Evolutionary conservation across 768 basidiomycete genomes (phyloP).

Genomic region (Tylopilus rubrobrunneus): DNA sequence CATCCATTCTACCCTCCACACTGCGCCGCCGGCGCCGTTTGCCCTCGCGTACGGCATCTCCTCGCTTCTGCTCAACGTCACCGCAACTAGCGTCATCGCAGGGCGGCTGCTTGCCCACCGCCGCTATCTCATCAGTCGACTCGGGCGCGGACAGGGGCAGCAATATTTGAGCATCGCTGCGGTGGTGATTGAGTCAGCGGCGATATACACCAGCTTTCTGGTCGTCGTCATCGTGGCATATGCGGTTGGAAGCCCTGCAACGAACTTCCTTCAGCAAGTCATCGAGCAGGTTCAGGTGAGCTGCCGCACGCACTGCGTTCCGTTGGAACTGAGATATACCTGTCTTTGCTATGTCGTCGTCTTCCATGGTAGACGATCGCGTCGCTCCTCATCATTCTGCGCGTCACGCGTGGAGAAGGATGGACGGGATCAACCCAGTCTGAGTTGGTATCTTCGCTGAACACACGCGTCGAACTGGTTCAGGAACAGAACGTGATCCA

Average conservation of each 20-base stretch:
- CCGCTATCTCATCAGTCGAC: too few species aligned
- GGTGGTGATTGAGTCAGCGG: too few species aligned
- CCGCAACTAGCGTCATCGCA: neutral
- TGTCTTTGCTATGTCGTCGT: neutral
- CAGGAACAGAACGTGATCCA: neutral
- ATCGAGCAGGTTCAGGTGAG: constrained; percentile 7
- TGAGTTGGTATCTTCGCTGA: neutral
- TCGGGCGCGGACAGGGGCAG: too few species aligned
- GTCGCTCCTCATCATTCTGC: constrained; percentile 37
- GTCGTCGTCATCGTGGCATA: too few species aligned
- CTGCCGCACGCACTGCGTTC: too few species aligned
- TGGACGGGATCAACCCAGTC: constrained; percentile 16
- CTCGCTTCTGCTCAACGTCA: constrained; percentile 28
- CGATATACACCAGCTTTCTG: too few species aligned
- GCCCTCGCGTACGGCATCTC: constrained; percentile 25
- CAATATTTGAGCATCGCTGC: too few species aligned
- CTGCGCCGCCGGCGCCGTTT: constrained; percentile 3
- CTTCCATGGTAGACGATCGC: constrained; percentile 32
- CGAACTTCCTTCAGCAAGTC: constrained; percentile 24
- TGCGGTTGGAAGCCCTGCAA: too few species aligned
- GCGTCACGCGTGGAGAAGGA: constrained; percentile 35
- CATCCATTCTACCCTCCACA: constrained; percentile 19
- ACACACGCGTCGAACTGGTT: too few species aligned
- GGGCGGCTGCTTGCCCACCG: too few species aligned
- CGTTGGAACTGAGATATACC: neutral